Conservation (phyloP, 2,329 filamentous ascomycete genomes). For the Fusarium euwallaceae region DNA sequence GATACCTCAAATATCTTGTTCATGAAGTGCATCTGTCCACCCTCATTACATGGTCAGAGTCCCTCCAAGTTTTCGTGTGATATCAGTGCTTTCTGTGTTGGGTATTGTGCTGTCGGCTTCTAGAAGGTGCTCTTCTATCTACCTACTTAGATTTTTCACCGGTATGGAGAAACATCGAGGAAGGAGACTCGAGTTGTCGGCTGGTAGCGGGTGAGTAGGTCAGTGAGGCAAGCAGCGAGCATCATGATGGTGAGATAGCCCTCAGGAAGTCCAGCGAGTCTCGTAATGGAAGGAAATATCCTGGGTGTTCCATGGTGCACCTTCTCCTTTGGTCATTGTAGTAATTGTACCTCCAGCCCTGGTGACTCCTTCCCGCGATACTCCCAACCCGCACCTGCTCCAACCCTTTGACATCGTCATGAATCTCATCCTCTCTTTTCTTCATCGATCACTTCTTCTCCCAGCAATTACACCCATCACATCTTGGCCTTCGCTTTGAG, state of each 20-base stretch:
- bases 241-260: not conserved
- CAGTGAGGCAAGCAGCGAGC: not conserved
- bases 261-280: not conserved
- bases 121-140: not conserved
- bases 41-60: not conserved
- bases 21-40: not conserved
- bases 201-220: not conserved
- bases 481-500: conserved; percentile 34
- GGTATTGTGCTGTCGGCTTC: no score
- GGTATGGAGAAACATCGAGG: not conserved
- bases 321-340: not conserved
- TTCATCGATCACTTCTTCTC: not conserved
- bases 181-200: not conserved
- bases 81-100: not conserved
- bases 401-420: not conserved
- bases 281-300: not conserved
- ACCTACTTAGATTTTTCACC: not conserved
- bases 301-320: not conserved
- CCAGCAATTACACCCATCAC: conserved; percentile 27
- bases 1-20: conserved; percentile 34
- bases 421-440: not conserved
- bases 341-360: not conserved
- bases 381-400: conserved; percentile 1
- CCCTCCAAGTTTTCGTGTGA: not conserved
- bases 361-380: not conserved